These are phyloP conservation scores for Rhodotorula sp. DNA, from an alignment of 1,284 basidiomycete species.

Conservation along the genomic window DNA sequence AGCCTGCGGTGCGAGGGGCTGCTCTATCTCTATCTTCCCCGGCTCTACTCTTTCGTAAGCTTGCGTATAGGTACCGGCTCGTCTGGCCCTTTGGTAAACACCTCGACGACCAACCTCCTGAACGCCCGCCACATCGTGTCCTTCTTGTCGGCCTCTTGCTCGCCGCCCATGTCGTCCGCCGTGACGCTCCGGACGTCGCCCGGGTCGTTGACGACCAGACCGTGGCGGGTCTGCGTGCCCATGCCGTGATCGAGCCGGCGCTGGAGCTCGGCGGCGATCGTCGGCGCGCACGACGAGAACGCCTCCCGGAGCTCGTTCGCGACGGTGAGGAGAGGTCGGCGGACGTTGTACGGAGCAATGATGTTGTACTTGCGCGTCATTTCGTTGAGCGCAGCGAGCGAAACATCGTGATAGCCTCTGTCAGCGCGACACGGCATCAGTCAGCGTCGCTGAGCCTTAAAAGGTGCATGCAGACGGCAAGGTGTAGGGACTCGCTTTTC, in stretches of 20 bases:
- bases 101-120: conserved; percentile 33
- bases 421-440: too few species aligned
- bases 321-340: conserved; percentile 61
- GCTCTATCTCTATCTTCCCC: too few species aligned
- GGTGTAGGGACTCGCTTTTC: conserved; percentile 52
- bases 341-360: conserved; percentile 69
- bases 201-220: neutral
- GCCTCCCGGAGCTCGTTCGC: conserved; percentile 61
- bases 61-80: neutral
- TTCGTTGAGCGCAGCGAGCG: conserved; percentile 68
- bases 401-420: conserved; percentile 64
- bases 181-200: conserved; percentile 11
- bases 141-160: conserved; percentile 34
- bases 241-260: conserved; percentile 48
- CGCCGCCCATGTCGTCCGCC: conserved; percentile 24
- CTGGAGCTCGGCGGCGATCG: conserved; percentile 57
- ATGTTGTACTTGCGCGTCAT: conserved; percentile 75
- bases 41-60: neutral
- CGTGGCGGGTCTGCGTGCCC: neutral
- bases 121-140: conserved; percentile 43
- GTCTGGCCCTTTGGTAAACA: conserved; percentile 23
- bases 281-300: conserved; percentile 54
- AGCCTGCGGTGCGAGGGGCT: neutral
- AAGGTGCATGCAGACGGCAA: too few species aligned
- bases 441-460: neutral